Evolutionary conservation across 306 rosid genomes (phyloP).

Genomic region (Sicyos baderoa): DNA sequence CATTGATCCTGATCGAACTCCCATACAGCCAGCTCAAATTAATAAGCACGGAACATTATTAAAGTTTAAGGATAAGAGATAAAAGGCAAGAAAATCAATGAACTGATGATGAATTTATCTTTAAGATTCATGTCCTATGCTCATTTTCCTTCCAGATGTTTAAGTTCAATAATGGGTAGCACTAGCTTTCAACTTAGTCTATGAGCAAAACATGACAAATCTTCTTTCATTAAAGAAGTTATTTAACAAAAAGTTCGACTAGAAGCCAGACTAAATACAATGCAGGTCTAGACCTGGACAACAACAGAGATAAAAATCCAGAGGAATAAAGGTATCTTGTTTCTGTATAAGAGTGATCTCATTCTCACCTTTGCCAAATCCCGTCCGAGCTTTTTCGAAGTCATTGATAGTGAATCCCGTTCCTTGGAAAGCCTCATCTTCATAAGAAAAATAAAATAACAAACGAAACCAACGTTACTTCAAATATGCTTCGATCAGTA

Average conservation of each 20-base stretch:
- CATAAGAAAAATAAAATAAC: conserved; percentile 12
- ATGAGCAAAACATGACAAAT: neutral
- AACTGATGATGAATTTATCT: neutral
- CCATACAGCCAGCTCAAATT: neutral
- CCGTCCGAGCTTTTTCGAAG: conserved; percentile 65
- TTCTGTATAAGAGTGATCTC: conserved; percentile 1
- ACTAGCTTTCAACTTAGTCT: neutral
- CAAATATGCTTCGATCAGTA: conserved; percentile 9
- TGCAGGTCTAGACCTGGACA: neutral
- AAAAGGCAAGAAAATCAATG: neutral
- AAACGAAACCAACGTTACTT: conserved; percentile 8
- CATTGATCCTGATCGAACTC: neutral
- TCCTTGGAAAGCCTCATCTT: conserved; percentile 60
- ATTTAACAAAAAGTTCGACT: neutral
- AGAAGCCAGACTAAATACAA: neutral
- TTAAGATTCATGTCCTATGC: neutral
- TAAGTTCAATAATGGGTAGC: neutral
- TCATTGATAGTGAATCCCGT: conserved; percentile 59
- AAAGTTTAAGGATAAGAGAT: neutral
- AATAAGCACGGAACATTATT: neutral
- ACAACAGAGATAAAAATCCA: neutral
- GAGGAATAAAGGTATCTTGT: neutral
- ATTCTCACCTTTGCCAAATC: conserved; percentile 73
- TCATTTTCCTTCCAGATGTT: neutral
- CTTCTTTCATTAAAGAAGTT: no score